Base-by-base conservation (phyloP, 805 yeast genomes). In the Lipomyces yamanashiensis region DNA sequence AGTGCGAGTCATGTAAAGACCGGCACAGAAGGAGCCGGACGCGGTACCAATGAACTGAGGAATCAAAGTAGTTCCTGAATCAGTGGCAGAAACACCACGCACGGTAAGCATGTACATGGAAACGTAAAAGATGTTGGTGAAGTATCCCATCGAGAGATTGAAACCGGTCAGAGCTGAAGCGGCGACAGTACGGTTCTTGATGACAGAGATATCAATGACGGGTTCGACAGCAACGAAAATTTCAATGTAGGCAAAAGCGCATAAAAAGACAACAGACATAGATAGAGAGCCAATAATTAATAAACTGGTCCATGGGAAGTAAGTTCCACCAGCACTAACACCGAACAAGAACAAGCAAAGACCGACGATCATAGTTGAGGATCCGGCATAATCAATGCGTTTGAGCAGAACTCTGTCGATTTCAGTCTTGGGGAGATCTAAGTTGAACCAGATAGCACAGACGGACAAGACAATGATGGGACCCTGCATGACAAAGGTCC, bases 71-170 rank as follows among this genome's bases (percentile, higher is more conserved):
- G 79, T 68, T 5, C 91, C 91, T 51, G 84, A 82, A 62, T 82
- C 76, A 7, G 87, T 81, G 2, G 90, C 83, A 6, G 83, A 71
- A 45, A 83, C 73, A 10, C 80, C 81, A 66, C 81, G 72, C 1
- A 85, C 89, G 0, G 89, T 75, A n/a, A 83, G 76, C 75, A 83
- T 86, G 71, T 80, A 88, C 23, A 90, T 80, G 1, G 97, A 96
- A 3, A 86, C 80, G 74, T 86, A 90, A 76, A 81, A 90, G 59
- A 90, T 73, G 67, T 81, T 79, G 1, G 90, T 78, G 72, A 82
- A 88, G 36, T 83, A 82, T 0, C 85, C 81, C 88, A 89, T 89
- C 3, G 90, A 85, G 74, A 82, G 79, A 71, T 88, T 87, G 85
- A 89, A 86, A 73, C 87, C 87, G 51, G 87, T 82, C 62, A 89